Conservation (phyloP, 164 flowering plant genomes). For the Macadamia tetraphylla region DNA sequence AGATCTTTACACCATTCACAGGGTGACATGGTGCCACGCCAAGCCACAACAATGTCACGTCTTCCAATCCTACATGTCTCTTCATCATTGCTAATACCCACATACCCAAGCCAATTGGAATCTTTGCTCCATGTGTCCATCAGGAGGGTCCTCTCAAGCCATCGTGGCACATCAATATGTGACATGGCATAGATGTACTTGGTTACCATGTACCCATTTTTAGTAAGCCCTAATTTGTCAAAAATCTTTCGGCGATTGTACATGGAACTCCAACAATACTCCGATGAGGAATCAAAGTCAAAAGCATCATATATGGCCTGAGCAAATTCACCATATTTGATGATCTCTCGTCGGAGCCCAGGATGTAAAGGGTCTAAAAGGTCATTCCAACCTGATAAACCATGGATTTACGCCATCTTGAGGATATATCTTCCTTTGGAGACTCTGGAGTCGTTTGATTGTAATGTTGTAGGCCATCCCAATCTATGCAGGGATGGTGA, state of each 20-base stretch:
- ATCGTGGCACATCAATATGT: slow-evolving; percentile 41
- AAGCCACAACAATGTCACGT: slow-evolving; percentile 57
- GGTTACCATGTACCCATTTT: slow-evolving; percentile 42
- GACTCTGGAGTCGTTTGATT: slow-evolving; percentile 21
- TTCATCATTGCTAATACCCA: slow-evolving; percentile 49
- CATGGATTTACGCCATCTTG: slow-evolving; percentile 49
- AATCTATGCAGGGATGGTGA: not conserved
- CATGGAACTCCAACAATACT: slow-evolving; percentile 53
- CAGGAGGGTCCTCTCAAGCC: slow-evolving; percentile 39
- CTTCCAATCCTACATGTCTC: slow-evolving; percentile 49
- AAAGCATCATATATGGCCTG: slow-evolving; percentile 52
- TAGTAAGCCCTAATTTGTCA: slow-evolving; percentile 28
- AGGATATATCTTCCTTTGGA: slow-evolving; percentile 43
- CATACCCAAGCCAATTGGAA: slow-evolving; percentile 73
- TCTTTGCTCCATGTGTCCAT: slow-evolving; percentile 2
- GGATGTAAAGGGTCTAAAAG: slow-evolving; percentile 57
- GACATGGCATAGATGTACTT: slow-evolving; percentile 66
- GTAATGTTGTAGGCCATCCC: not conserved
- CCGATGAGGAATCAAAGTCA: slow-evolving; percentile 39
- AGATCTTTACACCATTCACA: slow-evolving; percentile 55
- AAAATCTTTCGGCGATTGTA: slow-evolving; percentile 35
- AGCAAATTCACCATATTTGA: slow-evolving; percentile 52
- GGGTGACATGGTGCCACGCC: slow-evolving; percentile 63
- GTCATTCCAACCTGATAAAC: slow-evolving; percentile 29
- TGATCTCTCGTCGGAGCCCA: slow-evolving; percentile 37